Percentiles rank a stretch among this genome's conserved stretches.
phyloP scores from a whole-genome alignment of 129 eudicot genomes.

The Ambrosia artemisiifolia region DNA sequence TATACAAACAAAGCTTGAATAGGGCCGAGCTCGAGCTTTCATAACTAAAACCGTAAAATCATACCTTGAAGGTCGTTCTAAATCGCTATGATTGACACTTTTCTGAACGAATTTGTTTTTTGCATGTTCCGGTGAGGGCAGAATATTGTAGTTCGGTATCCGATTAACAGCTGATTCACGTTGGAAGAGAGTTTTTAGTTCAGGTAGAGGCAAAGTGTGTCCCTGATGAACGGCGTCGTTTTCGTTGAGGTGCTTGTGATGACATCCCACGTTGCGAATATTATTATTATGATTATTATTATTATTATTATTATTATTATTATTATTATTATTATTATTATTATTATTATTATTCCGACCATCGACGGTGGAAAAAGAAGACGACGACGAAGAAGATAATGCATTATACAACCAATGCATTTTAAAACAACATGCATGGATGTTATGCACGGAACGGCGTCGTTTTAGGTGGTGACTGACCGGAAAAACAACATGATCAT shows the following conservation, averaged over 20 bases:
- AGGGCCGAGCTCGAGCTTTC: too few relatives aligned
- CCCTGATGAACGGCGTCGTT: not conserved
- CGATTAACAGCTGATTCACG: slow-evolving; percentile 19
- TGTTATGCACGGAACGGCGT: too few relatives aligned
- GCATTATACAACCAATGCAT: slow-evolving; percentile 60
- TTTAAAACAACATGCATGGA: not conserved
- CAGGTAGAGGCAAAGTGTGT: slow-evolving; percentile 63
- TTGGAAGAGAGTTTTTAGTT: slow-evolving; percentile 24
- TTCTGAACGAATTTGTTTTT: slow-evolving; percentile 3
- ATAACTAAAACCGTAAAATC: too few relatives aligned
- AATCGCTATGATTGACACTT: not conserved
- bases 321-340: too few relatives aligned
- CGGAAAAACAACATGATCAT: too few relatives aligned
- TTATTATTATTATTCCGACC: too few relatives aligned
- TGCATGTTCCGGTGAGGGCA: slow-evolving; percentile 42
- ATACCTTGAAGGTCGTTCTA: not conserved
- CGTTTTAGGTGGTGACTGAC: too few relatives aligned
- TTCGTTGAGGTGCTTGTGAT: slow-evolving; percentile 5
- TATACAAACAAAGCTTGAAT: too few relatives aligned
- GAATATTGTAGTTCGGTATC: slow-evolving; percentile 12
- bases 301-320: too few relatives aligned
- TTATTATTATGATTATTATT: too few relatives aligned
- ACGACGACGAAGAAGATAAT: too few relatives aligned
- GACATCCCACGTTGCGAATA: not conserved
- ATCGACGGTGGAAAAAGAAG: too few relatives aligned